Evolutionary conservation across 805 yeast genomes (phyloP), one percentile per base, ranked within the genome.

Genomic region (Ogataea angusta): DNA sequence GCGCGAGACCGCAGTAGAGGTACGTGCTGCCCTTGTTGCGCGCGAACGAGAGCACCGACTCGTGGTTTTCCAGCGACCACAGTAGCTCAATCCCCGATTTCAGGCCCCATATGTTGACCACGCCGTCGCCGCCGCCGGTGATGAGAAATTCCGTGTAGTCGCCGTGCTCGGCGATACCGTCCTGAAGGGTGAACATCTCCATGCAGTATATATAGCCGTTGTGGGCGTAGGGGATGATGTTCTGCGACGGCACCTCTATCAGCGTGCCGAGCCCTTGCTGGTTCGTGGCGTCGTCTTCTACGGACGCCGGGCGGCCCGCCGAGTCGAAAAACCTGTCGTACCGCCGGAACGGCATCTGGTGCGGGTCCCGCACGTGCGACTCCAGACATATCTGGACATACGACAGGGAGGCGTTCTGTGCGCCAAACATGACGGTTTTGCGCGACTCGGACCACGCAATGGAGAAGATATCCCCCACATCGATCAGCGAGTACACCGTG

Each of bases 401-500:
- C 30, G 86, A 75, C 13, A 91, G 75, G 1, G 90, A 76, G 3
- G 98, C 96, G 58, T 90, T 91, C 60, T 93, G 98, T 10, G 95
- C 82, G 4, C 99, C 99, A 52, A 87, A 75, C 47, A 81, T 86
- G 4, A 91, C 68, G 0, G 86, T 77, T 34, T 79, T 72, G 9
- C 75, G 59, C 2, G 64, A 49, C 14, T 77, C 75, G 12, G 82
- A 71, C 79, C 93, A 87, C 6, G 80, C 75, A 24, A 91, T 64
- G 7, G 95, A 82, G 57, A 91, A 91, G 13, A 91, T 84, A 61
- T 91, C 99, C 36, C 99, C 99, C 37, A 91, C 83, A 64, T 91
- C 99, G 25, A 84, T 73, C 9, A 84, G 62, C 1, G 95, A 83
- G 60, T 91, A 91, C 6, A 90, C 77, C 0, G 95, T 84, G 52